These are phyloP conservation scores for Flaveria bidentis DNA, from an alignment of 129 eudicot species.

Conservation along the genomic window DNA sequence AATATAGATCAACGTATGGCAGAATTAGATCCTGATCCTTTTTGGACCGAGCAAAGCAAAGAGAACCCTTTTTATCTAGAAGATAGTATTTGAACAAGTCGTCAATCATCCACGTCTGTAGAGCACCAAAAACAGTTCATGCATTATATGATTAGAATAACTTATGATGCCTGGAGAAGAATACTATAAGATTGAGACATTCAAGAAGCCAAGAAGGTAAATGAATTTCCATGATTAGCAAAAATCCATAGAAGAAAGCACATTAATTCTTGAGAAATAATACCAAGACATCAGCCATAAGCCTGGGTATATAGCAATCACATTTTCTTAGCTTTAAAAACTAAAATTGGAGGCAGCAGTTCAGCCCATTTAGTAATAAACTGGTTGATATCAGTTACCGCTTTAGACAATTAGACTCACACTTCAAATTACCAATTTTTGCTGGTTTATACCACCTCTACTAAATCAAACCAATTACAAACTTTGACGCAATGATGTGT, in stretches of 20 bases:
- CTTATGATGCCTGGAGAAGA: no score
- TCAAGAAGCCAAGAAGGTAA: no score
- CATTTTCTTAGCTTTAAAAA: not conserved
- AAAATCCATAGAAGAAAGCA: no score
- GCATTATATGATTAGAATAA: not conserved
- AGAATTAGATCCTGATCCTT: no score
- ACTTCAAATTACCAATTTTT: not conserved
- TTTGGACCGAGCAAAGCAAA: no score
- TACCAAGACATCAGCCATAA: no score
- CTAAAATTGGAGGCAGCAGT: not conserved
- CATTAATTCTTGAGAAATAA: no score
- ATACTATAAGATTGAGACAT: no score
- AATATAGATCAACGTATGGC: no score
- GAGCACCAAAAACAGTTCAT: not conserved
- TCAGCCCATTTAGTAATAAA: not conserved
- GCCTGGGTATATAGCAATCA: no score
- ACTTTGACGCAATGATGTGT: not conserved
- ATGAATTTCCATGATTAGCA: no score
- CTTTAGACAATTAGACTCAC: not conserved
- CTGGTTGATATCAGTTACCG: not conserved
- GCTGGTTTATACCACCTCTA: not conserved
- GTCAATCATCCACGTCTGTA: not conserved
- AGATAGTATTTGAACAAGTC: not conserved
- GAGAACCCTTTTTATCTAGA: not conserved
- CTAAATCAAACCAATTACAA: not conserved